Conservation (phyloP, 805 yeast genomes). For the Blastobotrys mokoenaii region DNA sequence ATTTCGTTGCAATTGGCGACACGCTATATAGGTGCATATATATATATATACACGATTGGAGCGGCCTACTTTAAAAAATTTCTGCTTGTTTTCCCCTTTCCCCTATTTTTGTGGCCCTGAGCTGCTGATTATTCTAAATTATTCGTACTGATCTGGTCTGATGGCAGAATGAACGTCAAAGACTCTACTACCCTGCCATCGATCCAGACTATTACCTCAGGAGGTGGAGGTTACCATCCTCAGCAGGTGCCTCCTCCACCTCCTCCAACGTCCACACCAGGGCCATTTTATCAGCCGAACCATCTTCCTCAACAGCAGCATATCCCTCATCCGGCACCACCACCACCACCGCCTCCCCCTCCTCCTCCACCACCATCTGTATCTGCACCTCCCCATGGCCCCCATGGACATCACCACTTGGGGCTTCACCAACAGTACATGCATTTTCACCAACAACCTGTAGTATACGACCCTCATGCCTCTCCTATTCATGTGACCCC, state of each 20-base stretch:
- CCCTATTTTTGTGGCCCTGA: too few species aligned
- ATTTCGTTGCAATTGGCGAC: too few species aligned
- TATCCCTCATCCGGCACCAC: conserved; percentile 1
- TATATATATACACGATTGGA: too few species aligned
- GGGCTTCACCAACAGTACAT: not conserved
- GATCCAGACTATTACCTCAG: not conserved
- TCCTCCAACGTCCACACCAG: not conserved
- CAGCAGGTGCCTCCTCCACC: too few species aligned
- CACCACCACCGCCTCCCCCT: conserved; percentile 4
- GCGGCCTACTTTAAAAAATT: too few species aligned
- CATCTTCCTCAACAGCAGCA: not conserved
- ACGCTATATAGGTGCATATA: too few species aligned
- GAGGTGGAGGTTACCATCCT: too few species aligned
- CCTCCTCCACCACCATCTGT: conserved; percentile 4
- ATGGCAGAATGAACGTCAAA: too few species aligned
- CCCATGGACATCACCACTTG: not conserved
- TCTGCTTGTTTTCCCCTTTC: too few species aligned
- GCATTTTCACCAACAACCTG: not conserved
- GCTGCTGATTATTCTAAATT: too few species aligned
- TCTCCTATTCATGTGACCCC: conserved; percentile 3
- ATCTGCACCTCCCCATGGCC: conserved; percentile 1
- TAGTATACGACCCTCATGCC: not conserved
- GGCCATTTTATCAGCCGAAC: not conserved
- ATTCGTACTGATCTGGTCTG: too few species aligned
- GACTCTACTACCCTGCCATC: not conserved